These are phyloP conservation scores for Panus rudis DNA, from an alignment of 768 basidiomycete species.

Conservation along the genomic window DNA sequence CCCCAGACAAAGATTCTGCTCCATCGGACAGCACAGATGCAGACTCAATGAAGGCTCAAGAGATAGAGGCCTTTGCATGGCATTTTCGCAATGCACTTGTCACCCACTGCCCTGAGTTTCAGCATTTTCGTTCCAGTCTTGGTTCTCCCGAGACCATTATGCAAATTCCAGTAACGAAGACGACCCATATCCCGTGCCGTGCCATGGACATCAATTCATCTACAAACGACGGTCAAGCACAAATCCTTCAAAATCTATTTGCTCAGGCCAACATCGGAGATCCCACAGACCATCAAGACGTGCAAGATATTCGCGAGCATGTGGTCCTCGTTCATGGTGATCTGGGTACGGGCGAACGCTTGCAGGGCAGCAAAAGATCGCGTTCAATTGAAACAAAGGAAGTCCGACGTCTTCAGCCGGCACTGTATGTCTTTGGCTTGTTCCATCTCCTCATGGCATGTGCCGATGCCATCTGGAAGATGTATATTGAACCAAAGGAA, in stretches of 20 bases:
- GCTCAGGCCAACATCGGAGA: conserved; percentile 12
- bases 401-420: conserved; percentile 22
- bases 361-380: conserved; percentile 2
- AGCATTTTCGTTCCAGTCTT: conserved; percentile 1
- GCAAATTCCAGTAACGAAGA: conserved; percentile 13
- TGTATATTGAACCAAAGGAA: neutral
- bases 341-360: conserved; percentile 11
- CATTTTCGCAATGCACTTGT: conserved; percentile 22
- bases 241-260: conserved; percentile 18
- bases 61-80: no score
- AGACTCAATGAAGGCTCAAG: no score
- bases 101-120: conserved; percentile 15
- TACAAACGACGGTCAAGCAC: conserved; percentile 15
- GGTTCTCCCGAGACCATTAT: conserved; percentile 9
- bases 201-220: conserved; percentile 18
- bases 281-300: neutral
- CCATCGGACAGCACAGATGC: no score
- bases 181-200: conserved; percentile 10
- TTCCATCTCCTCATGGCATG: conserved; percentile 30
- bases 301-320: conserved; percentile 5
- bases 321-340: conserved; percentile 17
- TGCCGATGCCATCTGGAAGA: conserved; percentile 12
- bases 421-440: conserved; percentile 28
- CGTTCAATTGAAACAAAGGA: conserved; percentile 24
- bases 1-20: neutral